Base-by-base conservation (phyloP, 139 green algal genomes). In the Protoeuglena noctilucae region DNA sequence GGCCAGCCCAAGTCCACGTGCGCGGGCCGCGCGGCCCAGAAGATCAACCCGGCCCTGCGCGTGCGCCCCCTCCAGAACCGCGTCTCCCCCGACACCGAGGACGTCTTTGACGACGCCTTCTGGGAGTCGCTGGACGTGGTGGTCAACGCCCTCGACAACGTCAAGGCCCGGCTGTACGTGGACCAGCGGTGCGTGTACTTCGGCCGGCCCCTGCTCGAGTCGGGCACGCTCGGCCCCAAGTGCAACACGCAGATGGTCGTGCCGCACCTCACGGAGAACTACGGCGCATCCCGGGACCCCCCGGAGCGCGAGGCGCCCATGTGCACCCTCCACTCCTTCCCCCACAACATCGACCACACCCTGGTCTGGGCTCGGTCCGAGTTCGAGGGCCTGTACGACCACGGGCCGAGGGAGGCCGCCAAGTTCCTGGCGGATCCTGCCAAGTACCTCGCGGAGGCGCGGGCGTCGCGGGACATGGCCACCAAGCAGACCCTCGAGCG, bases 301-400 rank as follows among this genome's bases (percentile, higher is more conserved):
- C 86, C 86, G 0, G 87, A 95, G 69, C 93, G 90, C 73, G 77
- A 93, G 69, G 88, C 91, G 9, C 91, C 91, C 31, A 98, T 98
- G 91, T 98, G 91, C 75, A 98, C 91, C 1, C 57, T 98, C 50
- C 91, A 98, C 80, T 93, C 77, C 56, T 98, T 98, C 81, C 91
- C 91, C 22, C 91, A 97, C 81, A 98, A 96, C 76, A 98, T 98
- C 70, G 84, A 96, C 51, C 73, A 81, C 63, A 82, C 73, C 56
- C 55, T 81, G 21, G 45, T 47, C 5, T 63, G 57, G 43, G 88
- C 88, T 12, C 64, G 81, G 23, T 51, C 40, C 26, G 88, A 98
- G 78, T 98, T 98, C 70, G 90, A 98, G 70, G 90, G 90, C 17
- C 54, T 92, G 52, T 67, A 96, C 54, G 90, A 97, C 66, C 93